These are phyloP conservation scores for Aurifilum marmelostoma DNA, from an alignment of 2,329 filamentous ascomycete species.

Conservation along the genomic window DNA sequence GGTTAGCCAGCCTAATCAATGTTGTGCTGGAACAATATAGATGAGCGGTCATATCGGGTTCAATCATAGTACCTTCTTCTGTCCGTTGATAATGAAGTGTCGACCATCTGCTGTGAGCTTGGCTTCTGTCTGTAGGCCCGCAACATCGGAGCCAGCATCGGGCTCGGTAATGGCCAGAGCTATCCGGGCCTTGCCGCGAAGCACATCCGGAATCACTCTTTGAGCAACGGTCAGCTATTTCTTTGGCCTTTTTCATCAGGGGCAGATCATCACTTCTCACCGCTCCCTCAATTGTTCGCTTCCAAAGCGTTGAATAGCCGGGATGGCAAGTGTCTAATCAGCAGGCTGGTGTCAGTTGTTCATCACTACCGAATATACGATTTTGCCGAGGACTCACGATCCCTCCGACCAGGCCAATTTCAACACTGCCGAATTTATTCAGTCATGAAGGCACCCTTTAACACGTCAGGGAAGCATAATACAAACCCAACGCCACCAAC, in stretches of 20 bases:
- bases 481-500: conserved; percentile 28
- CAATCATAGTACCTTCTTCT: conserved; percentile 48
- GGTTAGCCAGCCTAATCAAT: not conserved
- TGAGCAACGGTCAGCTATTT: conserved; percentile 11
- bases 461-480: conserved; percentile 26
- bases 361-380: not conserved
- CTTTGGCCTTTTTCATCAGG: conserved; percentile 27
- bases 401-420: conserved; percentile 27
- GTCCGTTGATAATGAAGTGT: conserved; percentile 61
- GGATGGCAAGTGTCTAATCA: conserved; percentile 25
- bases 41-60: not conserved
- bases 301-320: conserved; percentile 36
- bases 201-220: conserved; percentile 38
- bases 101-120: conserved; percentile 24
- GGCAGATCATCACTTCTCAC: conserved; percentile 31
- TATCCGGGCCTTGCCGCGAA: conserved; percentile 41
- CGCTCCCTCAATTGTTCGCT: conserved; percentile 30
- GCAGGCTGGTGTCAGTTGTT: not conserved
- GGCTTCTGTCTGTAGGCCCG: conserved; percentile 29
- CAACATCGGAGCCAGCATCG: conserved; percentile 31
- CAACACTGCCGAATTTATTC: conserved; percentile 34
- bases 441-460: not conserved
- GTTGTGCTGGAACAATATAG: too few relatives aligned
- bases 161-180: conserved; percentile 33
- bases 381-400: conserved; percentile 3